These are phyloP conservation scores for Fusarium cyanostomum DNA, from an alignment of 2,329 filamentous ascomycete species.

Conservation along the genomic window DNA sequence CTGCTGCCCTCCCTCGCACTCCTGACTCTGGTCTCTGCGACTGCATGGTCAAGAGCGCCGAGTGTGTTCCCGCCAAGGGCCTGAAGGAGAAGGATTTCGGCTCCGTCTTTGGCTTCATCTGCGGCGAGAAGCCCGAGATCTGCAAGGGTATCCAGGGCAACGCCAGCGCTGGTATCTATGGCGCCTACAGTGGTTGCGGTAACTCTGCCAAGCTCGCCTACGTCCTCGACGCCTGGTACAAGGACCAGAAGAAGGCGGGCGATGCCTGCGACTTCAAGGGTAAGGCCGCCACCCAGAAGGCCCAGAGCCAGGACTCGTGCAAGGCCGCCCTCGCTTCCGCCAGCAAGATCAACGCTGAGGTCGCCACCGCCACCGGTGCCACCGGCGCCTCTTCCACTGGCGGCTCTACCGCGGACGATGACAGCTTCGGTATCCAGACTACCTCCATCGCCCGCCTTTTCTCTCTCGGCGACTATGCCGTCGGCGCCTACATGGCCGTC, in stretches of 20 bases:
- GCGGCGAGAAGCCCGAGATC: conserved; percentile 63
- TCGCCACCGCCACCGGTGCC: conserved; percentile 57
- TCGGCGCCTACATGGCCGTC: conserved; percentile 62
- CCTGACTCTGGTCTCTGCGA: conserved; percentile 82
- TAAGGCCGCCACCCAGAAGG: conserved; percentile 65
- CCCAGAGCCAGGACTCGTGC: conserved; percentile 63
- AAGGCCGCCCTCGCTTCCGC: conserved; percentile 67
- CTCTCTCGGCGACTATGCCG: conserved; percentile 57
- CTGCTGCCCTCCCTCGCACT: conserved; percentile 77
- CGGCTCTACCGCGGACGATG: conserved; percentile 32
- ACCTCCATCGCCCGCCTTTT: conserved; percentile 53
- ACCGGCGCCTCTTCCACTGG: conserved; percentile 44
- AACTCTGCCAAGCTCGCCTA: conserved; percentile 76
- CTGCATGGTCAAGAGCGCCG: conserved; percentile 82
- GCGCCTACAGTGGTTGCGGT: conserved; percentile 81
- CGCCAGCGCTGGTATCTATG: conserved; percentile 73
- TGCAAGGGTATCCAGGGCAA: conserved; percentile 77
- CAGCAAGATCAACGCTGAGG: conserved; percentile 62
- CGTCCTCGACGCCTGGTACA: conserved; percentile 79
- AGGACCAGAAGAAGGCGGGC: conserved; percentile 60
- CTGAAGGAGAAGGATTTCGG: conserved; percentile 69
- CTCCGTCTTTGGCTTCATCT: conserved; percentile 78
- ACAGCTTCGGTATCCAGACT: conserved; percentile 51
- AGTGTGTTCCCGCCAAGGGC: conserved; percentile 71
- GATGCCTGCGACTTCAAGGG: conserved; percentile 78